Base-by-base conservation (phyloP, 257 asterid genomes). In the Gardenia jasminoides region DNA sequence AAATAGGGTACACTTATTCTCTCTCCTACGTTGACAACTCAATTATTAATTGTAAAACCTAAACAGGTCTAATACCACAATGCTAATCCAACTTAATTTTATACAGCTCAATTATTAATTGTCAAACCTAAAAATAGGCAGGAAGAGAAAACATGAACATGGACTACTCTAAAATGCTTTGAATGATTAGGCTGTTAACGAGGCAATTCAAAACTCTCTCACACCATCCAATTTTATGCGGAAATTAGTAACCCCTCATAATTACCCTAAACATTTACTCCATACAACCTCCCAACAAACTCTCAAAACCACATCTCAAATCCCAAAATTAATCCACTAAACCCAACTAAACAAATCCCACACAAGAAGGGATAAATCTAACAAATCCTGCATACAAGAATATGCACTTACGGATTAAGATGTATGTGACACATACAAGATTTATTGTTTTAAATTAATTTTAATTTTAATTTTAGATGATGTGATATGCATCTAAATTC, bases 251-350 rank as follows among this genome's bases (percentile, higher is more conserved):
- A 84, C 78, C 76, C 76, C 81, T 74, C 75, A 72, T 76, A 59
- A 47, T 80, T 76, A 82, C 81, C 88, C 76, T 17, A 62, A 81
- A 77, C 73, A 66, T 77, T 82, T 79, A 72, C 81, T 78, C 81
- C 85, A 74, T 78, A 76, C 71, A 36, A 36, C 83, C 58, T 83
- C 74, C 82, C 88, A 84, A 81, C 85, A 76, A 85, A 67, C 84
- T 74, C 83, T 67, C 78, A 36, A 64, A 33, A 33, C 28, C 77
- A 50, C 65, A 65, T 20, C 36, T n/a, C 59, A 82, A 50, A 58
- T 56, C 77, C 76, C 76, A 79, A 64, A 46, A 66, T 64, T 52
- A 48, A 77, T 81, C 39, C 7, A 58, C 64, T 70, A 43, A 24
- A 47, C 76, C 70, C 67, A 68, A 74, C 70, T 19, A 31, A 67